phyloP scores from a whole-genome alignment of 345 rosid genomes.

The Populus ilicifolia region DNA sequence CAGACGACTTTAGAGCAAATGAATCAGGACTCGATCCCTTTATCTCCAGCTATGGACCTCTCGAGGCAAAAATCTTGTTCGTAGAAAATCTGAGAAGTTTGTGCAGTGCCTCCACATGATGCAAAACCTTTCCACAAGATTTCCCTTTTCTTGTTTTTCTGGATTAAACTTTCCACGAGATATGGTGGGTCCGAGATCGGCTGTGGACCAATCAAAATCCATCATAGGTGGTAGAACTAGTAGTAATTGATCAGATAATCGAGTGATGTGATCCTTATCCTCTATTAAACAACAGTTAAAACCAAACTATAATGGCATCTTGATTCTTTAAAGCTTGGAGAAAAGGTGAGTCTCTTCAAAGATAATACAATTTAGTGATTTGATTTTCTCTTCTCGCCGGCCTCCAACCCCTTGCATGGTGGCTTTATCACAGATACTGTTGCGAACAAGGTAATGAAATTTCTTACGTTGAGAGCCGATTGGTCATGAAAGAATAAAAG shows the following conservation, averaged over 20 bases:
- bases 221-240: not conserved
- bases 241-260: not conserved
- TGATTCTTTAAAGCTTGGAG: not conserved
- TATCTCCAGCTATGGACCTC: too few species aligned
- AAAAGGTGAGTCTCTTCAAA: not conserved
- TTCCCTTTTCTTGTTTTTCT: not conserved
- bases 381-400: not conserved
- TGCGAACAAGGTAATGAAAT: too few species aligned
- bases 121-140: not conserved
- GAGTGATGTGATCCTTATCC: not conserved
- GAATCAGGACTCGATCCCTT: not conserved
- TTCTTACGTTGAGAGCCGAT: too few species aligned
- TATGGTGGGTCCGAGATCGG: not conserved
- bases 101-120: not conserved
- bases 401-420: not conserved
- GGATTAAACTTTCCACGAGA: not conserved
- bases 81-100: too few species aligned
- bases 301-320: not conserved
- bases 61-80: too few species aligned
- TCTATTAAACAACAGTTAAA: not conserved
- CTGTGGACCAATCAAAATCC: not conserved
- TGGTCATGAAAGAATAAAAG: too few species aligned
- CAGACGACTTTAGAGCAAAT: not conserved
- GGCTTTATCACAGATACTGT: too few species aligned
- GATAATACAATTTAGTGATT: not conserved